Conservation (phyloP, 2,329 filamentous ascomycete species). For the Penicillium psychrosexuale region DNA sequence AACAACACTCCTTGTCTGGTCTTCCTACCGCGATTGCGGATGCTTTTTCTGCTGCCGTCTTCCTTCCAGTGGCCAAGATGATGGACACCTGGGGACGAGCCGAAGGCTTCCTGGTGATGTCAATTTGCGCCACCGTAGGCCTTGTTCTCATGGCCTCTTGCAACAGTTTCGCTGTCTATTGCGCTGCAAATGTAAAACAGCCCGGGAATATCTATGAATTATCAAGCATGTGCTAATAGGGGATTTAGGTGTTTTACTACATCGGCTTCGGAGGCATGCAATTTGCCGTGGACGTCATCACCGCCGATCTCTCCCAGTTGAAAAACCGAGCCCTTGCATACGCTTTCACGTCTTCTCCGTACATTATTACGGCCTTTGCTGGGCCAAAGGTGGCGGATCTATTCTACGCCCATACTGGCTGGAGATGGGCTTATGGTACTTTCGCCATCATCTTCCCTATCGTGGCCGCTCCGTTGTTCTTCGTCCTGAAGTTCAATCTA, state of each 20-base stretch:
- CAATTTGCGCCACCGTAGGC: slow-evolving; percentile 46
- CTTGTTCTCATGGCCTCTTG: slow-evolving; percentile 62
- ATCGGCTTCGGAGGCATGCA: slow-evolving; percentile 56
- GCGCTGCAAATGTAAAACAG: slow-evolving; percentile 45
- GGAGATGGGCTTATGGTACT: slow-evolving; percentile 61
- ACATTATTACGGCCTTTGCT: slow-evolving; percentile 61
- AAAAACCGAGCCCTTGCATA: slow-evolving; percentile 60
- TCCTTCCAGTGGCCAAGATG: slow-evolving; percentile 61
- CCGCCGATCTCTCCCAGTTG: slow-evolving; percentile 60
- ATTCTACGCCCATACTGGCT: slow-evolving; percentile 52
- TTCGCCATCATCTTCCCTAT: slow-evolving; percentile 61
- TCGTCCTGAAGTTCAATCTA: slow-evolving; percentile 55
- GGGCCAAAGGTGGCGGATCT: slow-evolving; percentile 53
- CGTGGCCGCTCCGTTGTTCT: slow-evolving; percentile 55
- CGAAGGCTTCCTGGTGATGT: slow-evolving; percentile 54
- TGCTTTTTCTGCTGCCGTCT: slow-evolving; percentile 51
- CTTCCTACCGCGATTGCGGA: slow-evolving; percentile 48
- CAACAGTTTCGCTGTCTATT: slow-evolving; percentile 58
- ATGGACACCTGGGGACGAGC: slow-evolving; percentile 62
- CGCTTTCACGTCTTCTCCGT: slow-evolving; percentile 60
- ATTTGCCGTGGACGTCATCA: slow-evolving; percentile 58
- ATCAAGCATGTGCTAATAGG: background rate
- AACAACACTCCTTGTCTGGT: slow-evolving; percentile 11
- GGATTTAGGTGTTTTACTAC: slow-evolving; percentile 37
- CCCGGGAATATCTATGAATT: background rate